Conservation (phyloP, 495 filamentous ascomycete species). For the Aspergillus indologenus region DNA sequence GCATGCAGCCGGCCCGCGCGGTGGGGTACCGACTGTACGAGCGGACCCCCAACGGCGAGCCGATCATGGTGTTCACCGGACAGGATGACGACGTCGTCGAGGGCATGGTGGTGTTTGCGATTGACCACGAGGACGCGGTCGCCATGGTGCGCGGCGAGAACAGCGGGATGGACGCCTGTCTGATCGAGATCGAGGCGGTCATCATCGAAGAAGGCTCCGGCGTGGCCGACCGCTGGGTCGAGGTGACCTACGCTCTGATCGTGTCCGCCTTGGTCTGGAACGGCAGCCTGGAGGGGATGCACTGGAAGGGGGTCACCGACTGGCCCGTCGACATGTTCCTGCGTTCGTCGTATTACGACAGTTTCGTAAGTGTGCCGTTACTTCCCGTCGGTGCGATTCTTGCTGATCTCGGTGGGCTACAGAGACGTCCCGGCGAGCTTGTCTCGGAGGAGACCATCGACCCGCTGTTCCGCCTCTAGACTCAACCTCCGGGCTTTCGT, state of each 20-base stretch:
- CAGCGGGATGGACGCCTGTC: slow-evolving; percentile 11
- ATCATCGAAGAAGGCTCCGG: not conserved
- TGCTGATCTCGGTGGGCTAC: not conserved
- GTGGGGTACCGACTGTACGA: slow-evolving; percentile 24
- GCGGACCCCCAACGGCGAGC: slow-evolving; percentile 12
- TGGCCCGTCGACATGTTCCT: not conserved
- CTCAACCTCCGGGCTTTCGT: too few species aligned
- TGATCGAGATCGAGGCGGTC: slow-evolving; percentile 20
- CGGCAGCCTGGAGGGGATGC: not conserved
- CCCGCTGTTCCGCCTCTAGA: too few species aligned
- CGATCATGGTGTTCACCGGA: slow-evolving; percentile 21
- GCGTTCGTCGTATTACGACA: not conserved
- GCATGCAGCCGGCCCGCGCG: slow-evolving; percentile 18
- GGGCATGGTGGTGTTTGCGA: slow-evolving; percentile 30
- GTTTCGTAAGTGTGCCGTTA: not conserved
- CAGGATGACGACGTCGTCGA: slow-evolving; percentile 20
- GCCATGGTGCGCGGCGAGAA: slow-evolving; percentile 25
- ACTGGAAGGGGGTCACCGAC: not conserved
- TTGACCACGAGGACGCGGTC: slow-evolving; percentile 24
- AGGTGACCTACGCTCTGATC: not conserved
- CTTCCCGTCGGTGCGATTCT: too few species aligned
- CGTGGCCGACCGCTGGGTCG: not conserved
- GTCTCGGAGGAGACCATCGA: not conserved
- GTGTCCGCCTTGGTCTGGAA: not conserved
- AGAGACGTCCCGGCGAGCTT: not conserved